Conservation (phyloP, 108 stramenopile species). For the Skeletonema grethae region DNA sequence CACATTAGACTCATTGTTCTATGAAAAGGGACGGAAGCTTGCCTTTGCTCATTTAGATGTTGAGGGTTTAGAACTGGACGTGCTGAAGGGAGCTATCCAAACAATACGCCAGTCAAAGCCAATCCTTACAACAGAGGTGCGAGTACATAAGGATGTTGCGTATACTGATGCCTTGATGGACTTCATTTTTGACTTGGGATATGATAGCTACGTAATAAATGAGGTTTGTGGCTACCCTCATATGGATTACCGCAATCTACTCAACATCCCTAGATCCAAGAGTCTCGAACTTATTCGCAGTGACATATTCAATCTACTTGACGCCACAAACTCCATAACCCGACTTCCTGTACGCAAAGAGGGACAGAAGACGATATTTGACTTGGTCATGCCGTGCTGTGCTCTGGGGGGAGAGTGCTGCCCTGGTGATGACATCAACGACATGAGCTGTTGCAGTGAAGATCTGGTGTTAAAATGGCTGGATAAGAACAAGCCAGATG, state of each 20-base stretch:
- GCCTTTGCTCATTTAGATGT: constrained; percentile 32
- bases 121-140: constrained; percentile 21
- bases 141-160: constrained; percentile 13
- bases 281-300: not conserved
- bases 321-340: constrained; percentile 4
- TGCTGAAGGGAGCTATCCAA: constrained; percentile 18
- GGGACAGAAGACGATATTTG: constrained; percentile 6
- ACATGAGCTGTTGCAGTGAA: constrained; percentile 20
- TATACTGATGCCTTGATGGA: constrained; percentile 12
- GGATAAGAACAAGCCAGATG: constrained; percentile 13
- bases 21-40: constrained; percentile 17
- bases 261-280: constrained; percentile 9
- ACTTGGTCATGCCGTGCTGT: constrained; percentile 23
- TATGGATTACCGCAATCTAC: constrained; percentile 29
- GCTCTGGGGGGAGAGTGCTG: constrained; percentile 18
- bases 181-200: constrained; percentile 23
- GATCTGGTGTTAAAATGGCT: constrained; percentile 15
- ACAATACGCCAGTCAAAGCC: constrained; percentile 14
- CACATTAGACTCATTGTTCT: constrained; percentile 23
- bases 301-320: constrained; percentile 5
- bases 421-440: constrained; percentile 23
- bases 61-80: constrained; percentile 28
- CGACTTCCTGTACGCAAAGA: constrained; percentile 5
- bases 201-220: constrained; percentile 29
- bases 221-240: constrained; percentile 31